These are phyloP conservation scores for Platanthera guangdongensis DNA, from an alignment of 106 monocot genomes.

Conservation along the genomic window DNA sequence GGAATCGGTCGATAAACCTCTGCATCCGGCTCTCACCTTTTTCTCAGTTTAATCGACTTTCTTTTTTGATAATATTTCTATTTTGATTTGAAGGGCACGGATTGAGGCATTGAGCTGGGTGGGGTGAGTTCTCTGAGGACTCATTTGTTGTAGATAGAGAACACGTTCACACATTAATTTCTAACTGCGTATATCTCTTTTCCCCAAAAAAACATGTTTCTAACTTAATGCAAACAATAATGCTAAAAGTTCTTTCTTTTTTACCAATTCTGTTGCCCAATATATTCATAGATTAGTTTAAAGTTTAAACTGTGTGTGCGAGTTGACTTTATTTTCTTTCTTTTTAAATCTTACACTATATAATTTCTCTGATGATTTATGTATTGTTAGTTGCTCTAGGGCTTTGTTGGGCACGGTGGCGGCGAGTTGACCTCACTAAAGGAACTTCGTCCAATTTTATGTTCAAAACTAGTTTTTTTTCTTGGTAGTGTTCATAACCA, in stretches of 20 bases:
- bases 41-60: not conserved
- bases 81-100: not conserved
- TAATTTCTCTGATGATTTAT: not conserved
- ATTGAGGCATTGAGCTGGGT: not conserved
- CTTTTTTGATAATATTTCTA: not conserved
- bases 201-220: too few species aligned
- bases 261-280: too few species aligned
- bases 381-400: not conserved
- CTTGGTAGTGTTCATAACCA: too few species aligned
- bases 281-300: not conserved
- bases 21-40: conserved; percentile 35
- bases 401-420: not conserved
- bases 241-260: too few species aligned
- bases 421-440: too few species aligned
- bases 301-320: not conserved
- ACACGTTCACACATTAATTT: too few species aligned
- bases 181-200: too few species aligned
- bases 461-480: too few species aligned
- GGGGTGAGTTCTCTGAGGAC: not conserved
- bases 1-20: conserved; percentile 54
- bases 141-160: too few species aligned
- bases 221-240: too few species aligned
- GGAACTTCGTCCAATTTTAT: too few species aligned
- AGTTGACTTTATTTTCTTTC: not conserved
- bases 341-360: not conserved